Base-by-base conservation (phyloP, 139 green algal species). In the Closterium sp. region DNA sequence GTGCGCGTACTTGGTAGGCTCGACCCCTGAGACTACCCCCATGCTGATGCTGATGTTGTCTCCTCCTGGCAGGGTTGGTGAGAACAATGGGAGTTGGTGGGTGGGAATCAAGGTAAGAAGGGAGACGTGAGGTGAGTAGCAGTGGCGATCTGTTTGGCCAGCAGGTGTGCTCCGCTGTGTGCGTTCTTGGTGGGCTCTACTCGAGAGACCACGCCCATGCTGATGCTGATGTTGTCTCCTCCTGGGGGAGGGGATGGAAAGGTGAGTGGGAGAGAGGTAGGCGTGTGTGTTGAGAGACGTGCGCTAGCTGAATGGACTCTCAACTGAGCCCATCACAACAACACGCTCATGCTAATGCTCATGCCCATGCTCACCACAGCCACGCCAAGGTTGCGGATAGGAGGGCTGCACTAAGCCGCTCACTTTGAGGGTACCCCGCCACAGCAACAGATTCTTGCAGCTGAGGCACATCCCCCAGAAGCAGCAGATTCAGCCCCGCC, bases 181-280 rank as follows among this genome's bases (percentile, higher is more conserved):
- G 31, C 79, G 86, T 93, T 90, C 50, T 85, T 86, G 6, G 97
- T 98, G 42, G 99, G 96, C 94, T 99, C 97, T 85, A 99, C 97
- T 21, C 97, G 90, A 0, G 91, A 96, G 1, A 98, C 97, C 2
- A 98, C 96, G 31, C 97, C 97, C 5, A 50, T 95, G 2, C 97
- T 97, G 1, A 97, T 95, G 30, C 88, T 96, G 92, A 98, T 97
- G n/a, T 95, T 97, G 95, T 99, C 97, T 0, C 97, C 97, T 4
- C 97, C 97, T 31, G 97, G 95, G 27, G 4, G 3, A 70, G 10
- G 5, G 45, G 45, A 13, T 13, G 11, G 45, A 13, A 4, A 70
- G 6, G 45, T 13, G 45, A 19, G 45, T 22, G 42, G 42, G 42
- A 62, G 42, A 62, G 42, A 5, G 42, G 42, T 5, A 62, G 42